Conservation (phyloP, 2,329 filamentous ascomycete species). For the Samsoniella hepiali region DNA sequence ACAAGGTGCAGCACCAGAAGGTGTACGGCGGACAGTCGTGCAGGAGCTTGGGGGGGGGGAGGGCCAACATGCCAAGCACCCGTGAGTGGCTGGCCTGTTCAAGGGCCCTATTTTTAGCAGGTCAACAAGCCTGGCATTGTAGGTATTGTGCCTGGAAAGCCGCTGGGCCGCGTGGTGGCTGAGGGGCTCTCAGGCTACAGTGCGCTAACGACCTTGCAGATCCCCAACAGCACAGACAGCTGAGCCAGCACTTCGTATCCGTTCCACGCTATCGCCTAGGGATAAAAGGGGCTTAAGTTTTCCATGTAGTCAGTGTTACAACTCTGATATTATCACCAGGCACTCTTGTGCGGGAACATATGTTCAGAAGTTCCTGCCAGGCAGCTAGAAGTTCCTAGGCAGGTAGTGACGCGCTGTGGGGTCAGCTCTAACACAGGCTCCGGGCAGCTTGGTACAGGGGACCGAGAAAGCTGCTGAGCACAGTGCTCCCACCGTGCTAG, state of each 20-base stretch:
- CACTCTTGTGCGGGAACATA: background rate
- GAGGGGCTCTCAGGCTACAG: background rate
- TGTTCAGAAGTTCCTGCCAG: background rate
- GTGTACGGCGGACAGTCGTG: conserved; percentile 2
- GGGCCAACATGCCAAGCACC: background rate
- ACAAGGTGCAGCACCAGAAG: background rate
- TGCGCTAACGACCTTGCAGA: conserved; percentile 10
- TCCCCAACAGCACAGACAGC: conserved; percentile 3
- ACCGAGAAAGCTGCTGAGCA: background rate
- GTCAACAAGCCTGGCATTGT: background rate
- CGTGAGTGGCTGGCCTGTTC: conserved; percentile 3
- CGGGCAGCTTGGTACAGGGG: background rate
- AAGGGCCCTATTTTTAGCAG: conserved; percentile 10
- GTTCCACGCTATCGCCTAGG: background rate
- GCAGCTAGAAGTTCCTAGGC: background rate
- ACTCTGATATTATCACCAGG: background rate
- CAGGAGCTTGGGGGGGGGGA: background rate
- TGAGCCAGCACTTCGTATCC: conserved; percentile 11
- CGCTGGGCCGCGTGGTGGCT: background rate
- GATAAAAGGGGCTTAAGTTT: background rate
- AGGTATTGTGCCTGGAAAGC: background rate
- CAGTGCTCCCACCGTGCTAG: too few relatives aligned
- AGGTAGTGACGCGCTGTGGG: conserved; percentile 3
- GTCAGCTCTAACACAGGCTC: background rate
- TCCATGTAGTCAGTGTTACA: background rate